phyloP scores from a whole-genome alignment of 2,329 filamentous ascomycete species.

The Peltaster fructicola region DNA sequence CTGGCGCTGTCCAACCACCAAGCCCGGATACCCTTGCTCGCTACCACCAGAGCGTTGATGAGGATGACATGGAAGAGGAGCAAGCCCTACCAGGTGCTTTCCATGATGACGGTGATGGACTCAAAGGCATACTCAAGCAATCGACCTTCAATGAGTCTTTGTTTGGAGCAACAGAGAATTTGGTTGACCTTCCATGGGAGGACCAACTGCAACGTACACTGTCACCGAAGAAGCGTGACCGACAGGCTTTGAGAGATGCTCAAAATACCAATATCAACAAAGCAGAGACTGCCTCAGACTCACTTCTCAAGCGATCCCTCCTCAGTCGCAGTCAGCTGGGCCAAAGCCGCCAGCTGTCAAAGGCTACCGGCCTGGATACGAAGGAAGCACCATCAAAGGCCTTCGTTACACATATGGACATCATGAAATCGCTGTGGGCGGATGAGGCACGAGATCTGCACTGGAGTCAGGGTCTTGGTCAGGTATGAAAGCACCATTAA shows the following conservation, averaged over 20 bases:
- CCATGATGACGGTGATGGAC: no score
- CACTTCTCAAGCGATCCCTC: conserved; percentile 66
- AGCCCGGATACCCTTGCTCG: conserved; percentile 13
- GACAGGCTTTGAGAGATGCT: conserved; percentile 49
- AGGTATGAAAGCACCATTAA: no score
- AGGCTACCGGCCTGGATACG: conserved; percentile 8
- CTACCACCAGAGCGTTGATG: conserved; percentile 14
- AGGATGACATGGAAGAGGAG: conserved; percentile 51
- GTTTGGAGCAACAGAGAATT: conserved; percentile 37
- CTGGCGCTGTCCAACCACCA: conserved; percentile 15
- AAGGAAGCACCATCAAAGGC: conserved; percentile 33
- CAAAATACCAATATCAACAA: conserved; percentile 26
- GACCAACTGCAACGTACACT: conserved; percentile 87
- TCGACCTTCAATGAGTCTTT: conserved; percentile 14
- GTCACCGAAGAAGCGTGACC: conserved; percentile 82
- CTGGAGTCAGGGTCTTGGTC: conserved; percentile 37
- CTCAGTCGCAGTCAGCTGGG: conserved; percentile 45
- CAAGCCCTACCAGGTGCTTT: conserved; percentile 66
- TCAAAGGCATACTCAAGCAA: conserved; percentile 34
- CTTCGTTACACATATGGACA: conserved; percentile 77
- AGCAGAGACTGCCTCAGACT: conserved; percentile 15
- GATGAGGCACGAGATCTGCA: conserved; percentile 37
- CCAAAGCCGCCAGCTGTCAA: conserved; percentile 17
- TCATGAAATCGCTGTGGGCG: conserved; percentile 89
- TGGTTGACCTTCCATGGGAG: conserved; percentile 66